Conservation (phyloP, 2,329 filamentous ascomycete genomes). For the Penicillium sp. region DNA sequence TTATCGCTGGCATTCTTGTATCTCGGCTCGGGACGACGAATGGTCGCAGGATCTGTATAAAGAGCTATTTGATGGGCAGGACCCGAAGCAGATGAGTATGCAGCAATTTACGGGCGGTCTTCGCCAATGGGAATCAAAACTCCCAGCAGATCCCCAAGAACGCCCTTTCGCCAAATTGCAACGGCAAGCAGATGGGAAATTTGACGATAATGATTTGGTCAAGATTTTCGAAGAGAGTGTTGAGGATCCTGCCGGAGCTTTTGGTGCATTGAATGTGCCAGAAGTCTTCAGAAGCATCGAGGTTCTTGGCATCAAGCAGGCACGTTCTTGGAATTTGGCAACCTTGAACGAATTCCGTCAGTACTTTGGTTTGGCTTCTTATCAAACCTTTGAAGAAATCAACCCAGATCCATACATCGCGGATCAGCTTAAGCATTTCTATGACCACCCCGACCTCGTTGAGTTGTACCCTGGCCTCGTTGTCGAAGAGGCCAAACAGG, state of each 20-base stretch:
- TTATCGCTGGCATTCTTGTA: constrained; percentile 64
- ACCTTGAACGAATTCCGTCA: constrained; percentile 58
- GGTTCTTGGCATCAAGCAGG: constrained; percentile 61
- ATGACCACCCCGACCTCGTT: constrained; percentile 53
- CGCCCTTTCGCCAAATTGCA: constrained; percentile 52
- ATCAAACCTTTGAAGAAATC: constrained; percentile 53
- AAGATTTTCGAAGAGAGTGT: constrained; percentile 57
- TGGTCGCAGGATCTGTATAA: constrained; percentile 59
- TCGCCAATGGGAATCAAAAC: constrained; percentile 40
- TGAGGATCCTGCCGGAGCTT: constrained; percentile 59
- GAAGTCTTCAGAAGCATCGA: constrained; percentile 60
- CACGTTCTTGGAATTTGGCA: constrained; percentile 60
- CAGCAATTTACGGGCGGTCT: constrained; percentile 42
- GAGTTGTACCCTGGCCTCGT: constrained; percentile 60
- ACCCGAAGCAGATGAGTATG: constrained; percentile 36
- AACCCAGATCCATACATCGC: constrained; percentile 51
- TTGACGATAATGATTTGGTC: constrained; percentile 58
- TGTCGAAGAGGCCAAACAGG: constrained; percentile 55
- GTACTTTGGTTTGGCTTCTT: constrained; percentile 52
- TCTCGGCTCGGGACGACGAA: constrained; percentile 59
- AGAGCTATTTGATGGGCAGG: constrained; percentile 45
- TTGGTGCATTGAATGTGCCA: constrained; percentile 60
- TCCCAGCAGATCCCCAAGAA: constrained; percentile 46
- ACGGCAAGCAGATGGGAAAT: constrained; percentile 52
- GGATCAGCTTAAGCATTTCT: constrained; percentile 46